Conservation (phyloP, 148 eudicot genomes). For the Rhododendron kiyosumense region DNA sequence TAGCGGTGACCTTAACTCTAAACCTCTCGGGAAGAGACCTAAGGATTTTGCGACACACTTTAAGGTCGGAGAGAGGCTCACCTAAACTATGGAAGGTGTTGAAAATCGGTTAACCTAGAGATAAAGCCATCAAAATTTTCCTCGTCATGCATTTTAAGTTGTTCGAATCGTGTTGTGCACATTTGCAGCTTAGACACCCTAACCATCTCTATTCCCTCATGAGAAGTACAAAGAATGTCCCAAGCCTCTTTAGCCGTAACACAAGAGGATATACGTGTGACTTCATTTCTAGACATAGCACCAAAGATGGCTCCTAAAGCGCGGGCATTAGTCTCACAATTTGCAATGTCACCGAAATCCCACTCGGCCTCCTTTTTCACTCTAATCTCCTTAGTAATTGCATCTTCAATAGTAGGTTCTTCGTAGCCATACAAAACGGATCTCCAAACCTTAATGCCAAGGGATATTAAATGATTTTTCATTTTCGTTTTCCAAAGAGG, state of each 20-base stretch:
- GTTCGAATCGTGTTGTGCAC: background rate
- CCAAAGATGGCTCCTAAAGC: too few relatives aligned
- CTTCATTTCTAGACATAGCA: too few relatives aligned
- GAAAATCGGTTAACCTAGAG: background rate
- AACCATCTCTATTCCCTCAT: background rate
- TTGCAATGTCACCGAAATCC: too few relatives aligned
- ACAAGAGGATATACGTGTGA: too few relatives aligned
- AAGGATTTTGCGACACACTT: background rate
- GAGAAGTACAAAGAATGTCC: background rate
- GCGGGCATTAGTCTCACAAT: too few relatives aligned
- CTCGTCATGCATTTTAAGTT: background rate
- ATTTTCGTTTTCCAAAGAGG: too few relatives aligned
- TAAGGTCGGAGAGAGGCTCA: background rate
- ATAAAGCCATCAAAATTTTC: background rate
- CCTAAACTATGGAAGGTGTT: background rate
- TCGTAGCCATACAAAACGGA: too few relatives aligned
- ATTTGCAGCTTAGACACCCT: background rate
- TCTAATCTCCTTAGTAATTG: too few relatives aligned
- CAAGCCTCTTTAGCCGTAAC: background rate
- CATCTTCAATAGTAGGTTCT: too few relatives aligned
- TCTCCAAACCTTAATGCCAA: too few relatives aligned
- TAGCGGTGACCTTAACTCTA: background rate
- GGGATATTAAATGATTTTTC: too few relatives aligned
- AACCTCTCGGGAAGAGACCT: background rate
- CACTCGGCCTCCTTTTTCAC: too few relatives aligned